phyloP scores from a whole-genome alignment of 768 basidiomycete genomes.

The Cystofilobasidium macerans region DNA sequence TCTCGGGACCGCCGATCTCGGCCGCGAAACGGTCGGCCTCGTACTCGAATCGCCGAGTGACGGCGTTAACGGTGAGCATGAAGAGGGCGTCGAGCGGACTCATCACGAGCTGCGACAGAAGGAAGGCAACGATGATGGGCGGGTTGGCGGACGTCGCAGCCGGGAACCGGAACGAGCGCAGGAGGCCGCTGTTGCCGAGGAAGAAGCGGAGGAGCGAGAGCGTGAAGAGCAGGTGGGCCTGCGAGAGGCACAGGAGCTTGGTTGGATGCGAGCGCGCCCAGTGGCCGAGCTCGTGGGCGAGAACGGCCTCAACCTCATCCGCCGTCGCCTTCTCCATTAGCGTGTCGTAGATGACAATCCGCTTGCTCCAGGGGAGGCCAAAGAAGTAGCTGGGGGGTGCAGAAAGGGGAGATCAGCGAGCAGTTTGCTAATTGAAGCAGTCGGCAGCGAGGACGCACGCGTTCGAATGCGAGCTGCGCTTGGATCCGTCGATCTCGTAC shows the following conservation, averaged over 20 bases:
- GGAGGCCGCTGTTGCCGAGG: constrained; percentile 63
- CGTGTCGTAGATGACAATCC: constrained; percentile 95
- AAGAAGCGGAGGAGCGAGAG: constrained; percentile 83
- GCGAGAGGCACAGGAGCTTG: constrained; percentile 74
- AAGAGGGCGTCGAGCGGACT: constrained; percentile 67
- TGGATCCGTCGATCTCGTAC: constrained; percentile 95
- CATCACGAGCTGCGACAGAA: constrained; percentile 81
- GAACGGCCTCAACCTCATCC: constrained; percentile 92
- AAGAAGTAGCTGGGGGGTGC: constrained; percentile 66
- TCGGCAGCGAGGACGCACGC: constrained; percentile 38
- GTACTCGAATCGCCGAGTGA: constrained; percentile 81
- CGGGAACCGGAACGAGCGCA: constrained; percentile 71
- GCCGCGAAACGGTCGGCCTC: constrained; percentile 81
- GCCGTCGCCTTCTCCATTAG: constrained; percentile 82
- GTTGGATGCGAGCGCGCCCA: constrained; percentile 88
- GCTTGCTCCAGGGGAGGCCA: constrained; percentile 66
- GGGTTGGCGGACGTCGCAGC: constrained; percentile 52
- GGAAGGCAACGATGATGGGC: constrained; percentile 69
- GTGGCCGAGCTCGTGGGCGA: constrained; percentile 93
- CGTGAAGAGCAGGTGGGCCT: constrained; percentile 76
- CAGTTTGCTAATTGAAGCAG: not conserved
- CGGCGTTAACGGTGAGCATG: constrained; percentile 61
- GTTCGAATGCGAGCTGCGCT: constrained; percentile 87
- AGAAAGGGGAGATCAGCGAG: not conserved
- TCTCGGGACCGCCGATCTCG: constrained; percentile 47